phyloP scores from a whole-genome alignment of 2,329 filamentous ascomycete species.

The Trichoderma sp. region DNA sequence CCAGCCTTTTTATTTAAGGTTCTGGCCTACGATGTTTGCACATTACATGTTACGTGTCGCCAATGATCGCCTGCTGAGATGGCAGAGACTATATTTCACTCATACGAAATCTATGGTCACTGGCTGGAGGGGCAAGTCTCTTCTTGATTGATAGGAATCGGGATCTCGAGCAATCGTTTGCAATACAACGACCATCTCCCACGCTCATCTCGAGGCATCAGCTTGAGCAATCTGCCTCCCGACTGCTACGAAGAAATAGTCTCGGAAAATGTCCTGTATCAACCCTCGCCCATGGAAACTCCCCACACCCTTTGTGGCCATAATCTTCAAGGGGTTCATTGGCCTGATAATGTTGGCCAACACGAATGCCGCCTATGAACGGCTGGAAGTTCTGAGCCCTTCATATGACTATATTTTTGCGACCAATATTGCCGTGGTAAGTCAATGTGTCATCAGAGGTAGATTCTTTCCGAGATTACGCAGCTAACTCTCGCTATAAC shows the following conservation, averaged over 20 bases:
- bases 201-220: background rate
- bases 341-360: constrained; percentile 29
- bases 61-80: background rate
- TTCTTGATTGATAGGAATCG: background rate
- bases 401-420: background rate
- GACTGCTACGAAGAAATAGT: background rate
- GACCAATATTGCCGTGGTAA: background rate
- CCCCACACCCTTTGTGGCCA: constrained; percentile 25
- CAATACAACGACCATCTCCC: background rate
- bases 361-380: constrained; percentile 27
- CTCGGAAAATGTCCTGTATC: background rate
- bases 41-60: too few relatives aligned
- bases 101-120: background rate
- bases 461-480: background rate
- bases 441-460: background rate
- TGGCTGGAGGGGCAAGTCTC: background rate
- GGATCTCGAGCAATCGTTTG: background rate
- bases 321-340: constrained; percentile 5
- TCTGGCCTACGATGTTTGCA: background rate
- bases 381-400: constrained; percentile 24
- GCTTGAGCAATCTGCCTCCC: background rate
- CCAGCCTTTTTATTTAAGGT: background rate
- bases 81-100: background rate
- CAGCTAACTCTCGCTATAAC: background rate
- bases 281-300: constrained; percentile 26